Base-by-base conservation (phyloP, 768 basidiomycete species). In the Hydnomerulius pinastri region DNA sequence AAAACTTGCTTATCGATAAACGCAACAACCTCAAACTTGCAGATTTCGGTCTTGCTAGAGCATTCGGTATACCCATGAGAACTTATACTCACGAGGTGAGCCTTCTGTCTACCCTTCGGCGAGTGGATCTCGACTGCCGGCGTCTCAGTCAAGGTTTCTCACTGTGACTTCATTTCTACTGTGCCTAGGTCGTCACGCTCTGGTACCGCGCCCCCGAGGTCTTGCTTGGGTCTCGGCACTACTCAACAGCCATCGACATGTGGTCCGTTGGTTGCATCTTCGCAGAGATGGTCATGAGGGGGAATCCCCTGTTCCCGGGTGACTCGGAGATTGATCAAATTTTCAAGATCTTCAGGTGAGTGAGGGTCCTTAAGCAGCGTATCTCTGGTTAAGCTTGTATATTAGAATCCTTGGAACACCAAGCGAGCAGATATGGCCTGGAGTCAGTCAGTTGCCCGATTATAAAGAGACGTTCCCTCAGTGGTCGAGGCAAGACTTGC, bases 261-360 rank as follows among this genome's bases (percentile, higher is more conserved):
- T 99, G 97, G 97, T 95, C 92, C n/a, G 96, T 99, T 18, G 97
- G 90, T 0, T 98, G 95, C 65, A 98, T 99, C 67, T 92, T 97
- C 64, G 96, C 96, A 7, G 97, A 99, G 74, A 98, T 98, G 96
- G 87, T 92, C 46, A 91, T 95, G 88, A 80, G 83, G 53, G 90
- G 90, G 57, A 85, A 65, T 82, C 82, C 96, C 2, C 77, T 98
- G 11, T 99, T 99, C 80, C 96, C 97, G 20, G 97, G 97, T 4
- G 97, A 99, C 73, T 98, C 97, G 23, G 97, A 99, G 73, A 99
- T 98, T 65, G 97, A 99, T 72, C 97, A 99, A 76, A 98, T 98
- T 56, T 98, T 98, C 82, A 88, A 92, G 71, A 99, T 99, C 63
- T 99, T 98, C 80, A 83, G 92, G 97, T 95, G 54, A 45, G 56